Conservation (phyloP, 129 eudicot genomes). For the Lactuca sativa region DNA sequence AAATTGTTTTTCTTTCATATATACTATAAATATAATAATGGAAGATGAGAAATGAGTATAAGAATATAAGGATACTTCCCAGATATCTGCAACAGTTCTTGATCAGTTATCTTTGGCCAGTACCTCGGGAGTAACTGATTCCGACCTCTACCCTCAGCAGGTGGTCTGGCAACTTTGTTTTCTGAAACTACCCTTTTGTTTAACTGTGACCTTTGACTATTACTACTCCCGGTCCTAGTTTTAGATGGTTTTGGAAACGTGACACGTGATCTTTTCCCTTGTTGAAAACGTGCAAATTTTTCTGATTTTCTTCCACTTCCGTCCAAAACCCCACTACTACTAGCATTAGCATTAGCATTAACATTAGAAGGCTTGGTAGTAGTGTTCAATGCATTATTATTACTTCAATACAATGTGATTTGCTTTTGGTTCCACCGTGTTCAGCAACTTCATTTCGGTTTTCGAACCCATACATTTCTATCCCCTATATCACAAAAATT, state of each 20-base stretch:
- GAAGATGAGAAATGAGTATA: background rate
- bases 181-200: constrained; percentile 52
- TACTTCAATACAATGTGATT: no score
- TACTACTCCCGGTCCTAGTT: constrained; percentile 34
- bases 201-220: constrained; percentile 35
- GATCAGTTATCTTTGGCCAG: no score
- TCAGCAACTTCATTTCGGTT: no score
- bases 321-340: constrained; percentile 42
- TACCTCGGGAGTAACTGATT: no score
- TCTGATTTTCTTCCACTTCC: constrained; percentile 51
- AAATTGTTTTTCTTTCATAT: background rate
- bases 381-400: constrained; percentile 36
- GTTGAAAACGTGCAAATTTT: constrained; percentile 52
- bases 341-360: constrained; percentile 39
- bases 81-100: constrained; percentile 62
- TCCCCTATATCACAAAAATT: no score
- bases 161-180: constrained; percentile 65
- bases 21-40: background rate
- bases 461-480: no score
- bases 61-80: constrained; percentile 41
- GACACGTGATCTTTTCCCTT: constrained; percentile 61
- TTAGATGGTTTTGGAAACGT: constrained; percentile 62
- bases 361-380: constrained; percentile 36
- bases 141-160: constrained; percentile 72
- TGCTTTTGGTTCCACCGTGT: no score